Evolutionary conservation across 2,329 filamentous ascomycete species (phyloP).

Genomic region (Pyrenochaeta sp.): DNA sequence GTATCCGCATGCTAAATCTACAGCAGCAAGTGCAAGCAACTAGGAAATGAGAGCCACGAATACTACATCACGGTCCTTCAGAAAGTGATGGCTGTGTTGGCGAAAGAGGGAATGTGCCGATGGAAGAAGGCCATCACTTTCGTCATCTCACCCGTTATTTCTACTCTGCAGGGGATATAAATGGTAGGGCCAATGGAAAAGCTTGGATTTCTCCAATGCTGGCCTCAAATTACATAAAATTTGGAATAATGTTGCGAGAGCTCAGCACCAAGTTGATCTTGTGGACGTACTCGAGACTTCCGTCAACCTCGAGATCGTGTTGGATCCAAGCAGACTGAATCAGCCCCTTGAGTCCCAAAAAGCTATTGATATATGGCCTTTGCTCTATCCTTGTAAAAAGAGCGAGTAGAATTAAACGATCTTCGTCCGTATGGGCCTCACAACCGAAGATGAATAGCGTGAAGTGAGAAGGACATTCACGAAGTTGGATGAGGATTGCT

Average conservation of each 20-base stretch:
- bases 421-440: slow-evolving; percentile 31
- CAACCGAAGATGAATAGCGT: slow-evolving; percentile 35
- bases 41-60: too few relatives aligned
- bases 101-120: too few relatives aligned
- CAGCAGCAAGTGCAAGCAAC: too few relatives aligned
- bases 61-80: too few relatives aligned
- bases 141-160: too few relatives aligned
- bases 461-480: slow-evolving; percentile 27
- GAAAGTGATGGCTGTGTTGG: too few relatives aligned
- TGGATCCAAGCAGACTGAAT: slow-evolving; percentile 20
- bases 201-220: too few relatives aligned
- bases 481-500: slow-evolving; percentile 15
- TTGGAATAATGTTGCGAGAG: slow-evolving; percentile 5
- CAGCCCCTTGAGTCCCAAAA: slow-evolving; percentile 8
- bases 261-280: slow-evolving; percentile 14
- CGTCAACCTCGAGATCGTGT: slow-evolving; percentile 12
- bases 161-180: background rate
- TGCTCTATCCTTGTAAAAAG: slow-evolving; percentile 9
- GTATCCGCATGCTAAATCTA: too few relatives aligned
- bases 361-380: background rate
- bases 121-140: too few relatives aligned
- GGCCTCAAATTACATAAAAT: background rate
- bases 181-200: too few relatives aligned
- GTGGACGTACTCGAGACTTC: slow-evolving; percentile 9
- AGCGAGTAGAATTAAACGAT: slow-evolving; percentile 23